Percentiles rank a stretch among this genome's conserved stretches.
These are phyloP conservation scores for Daldinia grandis DNA, from an alignment of 495 filamentous ascomycete species.

Conservation along the genomic window DNA sequence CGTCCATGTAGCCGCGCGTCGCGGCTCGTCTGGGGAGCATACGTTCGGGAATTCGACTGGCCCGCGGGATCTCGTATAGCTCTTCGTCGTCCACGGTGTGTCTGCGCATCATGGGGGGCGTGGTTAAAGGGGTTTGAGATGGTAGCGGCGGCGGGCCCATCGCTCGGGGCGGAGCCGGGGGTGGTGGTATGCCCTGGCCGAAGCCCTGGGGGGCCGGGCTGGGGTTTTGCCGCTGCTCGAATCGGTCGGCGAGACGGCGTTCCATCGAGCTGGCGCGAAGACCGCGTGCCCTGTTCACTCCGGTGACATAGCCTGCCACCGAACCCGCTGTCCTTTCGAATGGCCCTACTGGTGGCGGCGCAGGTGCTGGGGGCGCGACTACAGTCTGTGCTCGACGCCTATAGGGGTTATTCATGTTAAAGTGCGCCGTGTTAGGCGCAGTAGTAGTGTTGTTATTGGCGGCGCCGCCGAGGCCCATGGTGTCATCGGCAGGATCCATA, in stretches of 20 bases:
- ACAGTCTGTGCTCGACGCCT: constrained; percentile 53
- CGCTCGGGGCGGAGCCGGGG: constrained; percentile 40
- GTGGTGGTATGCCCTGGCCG: constrained; percentile 40
- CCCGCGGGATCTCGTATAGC: constrained; percentile 44
- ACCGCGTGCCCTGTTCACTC: constrained; percentile 45
- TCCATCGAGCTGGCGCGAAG: constrained; percentile 53
- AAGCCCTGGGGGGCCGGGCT: constrained; percentile 41
- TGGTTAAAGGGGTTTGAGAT: constrained; percentile 27
- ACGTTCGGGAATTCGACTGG: constrained; percentile 24
- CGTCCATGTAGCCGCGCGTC: constrained; percentile 39
- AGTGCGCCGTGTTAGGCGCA: not conserved
- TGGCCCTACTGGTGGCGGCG: constrained; percentile 46
- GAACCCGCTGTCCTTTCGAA: constrained; percentile 47
- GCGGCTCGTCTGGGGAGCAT: constrained; percentile 33
- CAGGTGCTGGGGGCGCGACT: constrained; percentile 50
- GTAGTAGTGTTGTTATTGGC: constrained; percentile 48
- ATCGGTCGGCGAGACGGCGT: constrained; percentile 54
- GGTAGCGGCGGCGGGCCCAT: constrained; percentile 44
- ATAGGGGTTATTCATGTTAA: constrained; percentile 54
- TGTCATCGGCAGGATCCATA: constrained; percentile 49
- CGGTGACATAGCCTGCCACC: constrained; percentile 49
- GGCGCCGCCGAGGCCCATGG: constrained; percentile 52
- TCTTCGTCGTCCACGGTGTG: constrained; percentile 57
- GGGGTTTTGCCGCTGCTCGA: constrained; percentile 47
- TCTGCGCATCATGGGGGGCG: constrained; percentile 44